Evolutionary conservation across 2,329 filamentous ascomycete species (phyloP), one percentile per base, ranked within the genome.

Genomic region (Fusarium torulosum): DNA sequence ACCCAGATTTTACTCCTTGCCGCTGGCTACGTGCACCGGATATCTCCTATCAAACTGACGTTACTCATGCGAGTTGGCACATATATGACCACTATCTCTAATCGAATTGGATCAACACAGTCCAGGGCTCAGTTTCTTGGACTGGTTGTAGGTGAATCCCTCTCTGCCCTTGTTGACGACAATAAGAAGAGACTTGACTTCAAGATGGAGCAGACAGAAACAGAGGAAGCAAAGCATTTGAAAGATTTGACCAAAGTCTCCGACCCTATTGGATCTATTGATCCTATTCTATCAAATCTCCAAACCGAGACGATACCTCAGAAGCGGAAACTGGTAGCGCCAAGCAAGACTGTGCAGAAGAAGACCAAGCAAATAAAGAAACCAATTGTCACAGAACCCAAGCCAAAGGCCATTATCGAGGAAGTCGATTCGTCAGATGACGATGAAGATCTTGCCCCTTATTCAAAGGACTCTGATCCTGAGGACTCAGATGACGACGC

Each of bases 401-500:
- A 70, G 31, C 77, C 73, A 65, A 80, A 73, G 78, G 59, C 88
- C 20, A 82, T 90, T 19, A 88, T 91, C 17, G 86, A 94, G 77
- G 91, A 93, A 72, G 76, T 94, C 11, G 82, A 85, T 23, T 85
- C 86, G 11, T 85, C 85, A 3, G 85, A 88, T 1, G 84, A 83
- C 10, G 88, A 90, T 44, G 86, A 90, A 17, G 91, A 92, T 61
- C 81, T 98, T 2, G 82, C 88, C 4, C 87, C 92, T 1, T 97
- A 97, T 71, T 86, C 87, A 15, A 97, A 97, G 76, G 92, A 93
- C 73, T 94, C 92, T 3, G 96, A 99, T 70, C 86, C 89, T 0
- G 93, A 96, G 75, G 96, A 99, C 75, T 95, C 93, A 0, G 94
- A 97, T 58, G 94, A 97, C 37, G 96, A 99, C 72, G 90, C 96